A percentile compares a stretch with the other conserved stretches of the same genome.
Evolutionary conservation across 129 eudicot genomes (phyloP).

Genomic region (Calendula officinalis): DNA sequence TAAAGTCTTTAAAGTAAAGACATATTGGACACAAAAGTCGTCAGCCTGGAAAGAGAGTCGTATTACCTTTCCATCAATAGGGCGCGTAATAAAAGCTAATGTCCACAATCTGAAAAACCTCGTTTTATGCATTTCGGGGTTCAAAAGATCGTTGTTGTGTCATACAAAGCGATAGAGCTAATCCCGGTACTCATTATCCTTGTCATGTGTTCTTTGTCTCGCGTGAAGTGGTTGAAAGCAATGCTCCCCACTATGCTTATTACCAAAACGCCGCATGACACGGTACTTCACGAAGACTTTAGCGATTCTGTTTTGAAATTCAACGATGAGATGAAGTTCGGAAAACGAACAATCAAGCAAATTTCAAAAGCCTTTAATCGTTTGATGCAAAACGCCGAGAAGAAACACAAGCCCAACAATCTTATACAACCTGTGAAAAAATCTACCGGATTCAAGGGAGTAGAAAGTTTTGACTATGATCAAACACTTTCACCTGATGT

Average conservation of each 20-base stretch:
- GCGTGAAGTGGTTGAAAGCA: background rate
- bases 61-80: background rate
- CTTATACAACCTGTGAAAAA: background rate
- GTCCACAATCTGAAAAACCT: background rate
- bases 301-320: background rate
- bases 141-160: background rate
- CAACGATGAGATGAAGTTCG: background rate
- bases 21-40: background rate
- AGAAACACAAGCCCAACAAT: conserved; percentile 2
- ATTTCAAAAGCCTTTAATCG: background rate
- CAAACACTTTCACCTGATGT: background rate
- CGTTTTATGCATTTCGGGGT: background rate
- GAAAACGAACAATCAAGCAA: background rate
- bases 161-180: background rate
- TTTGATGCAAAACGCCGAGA: background rate
- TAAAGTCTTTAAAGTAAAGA: conserved; percentile 1
- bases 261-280: background rate
- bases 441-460: conserved; percentile 3
- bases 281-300: background rate
- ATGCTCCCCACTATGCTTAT: background rate
- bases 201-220: background rate
- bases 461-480: conserved; percentile 4
- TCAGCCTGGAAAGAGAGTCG: background rate
- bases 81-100: background rate
- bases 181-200: background rate